Conservation (phyloP, 129 eudicot genomes). For the Lactuca saligna region DNA sequence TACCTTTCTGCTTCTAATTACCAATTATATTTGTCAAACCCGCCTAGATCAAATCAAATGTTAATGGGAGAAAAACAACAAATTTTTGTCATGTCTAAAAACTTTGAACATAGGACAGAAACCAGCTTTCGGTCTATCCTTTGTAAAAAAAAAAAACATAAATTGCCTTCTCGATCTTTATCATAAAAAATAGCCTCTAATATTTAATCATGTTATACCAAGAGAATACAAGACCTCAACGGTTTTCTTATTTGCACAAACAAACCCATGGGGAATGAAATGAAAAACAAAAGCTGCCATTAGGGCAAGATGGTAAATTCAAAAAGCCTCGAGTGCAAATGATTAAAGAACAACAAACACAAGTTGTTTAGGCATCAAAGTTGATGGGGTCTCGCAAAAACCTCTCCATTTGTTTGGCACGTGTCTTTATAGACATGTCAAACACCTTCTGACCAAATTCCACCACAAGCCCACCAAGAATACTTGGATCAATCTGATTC, state of each 20-base stretch:
- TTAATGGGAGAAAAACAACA: neutral
- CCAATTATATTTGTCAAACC: too few species aligned
- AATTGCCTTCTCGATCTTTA: too few species aligned
- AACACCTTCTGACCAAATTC: conserved; percentile 77
- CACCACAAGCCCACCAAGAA: conserved; percentile 88
- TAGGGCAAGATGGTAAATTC: conserved; percentile 2
- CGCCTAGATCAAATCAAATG: conserved; percentile 11
- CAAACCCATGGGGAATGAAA: conserved; percentile 6
- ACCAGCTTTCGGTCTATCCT: too few species aligned
- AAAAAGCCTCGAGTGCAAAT: neutral
- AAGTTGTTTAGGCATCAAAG: conserved; percentile 29
- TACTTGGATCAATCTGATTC: conserved; percentile 76
- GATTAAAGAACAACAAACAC: conserved; percentile 2
- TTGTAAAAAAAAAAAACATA: too few species aligned
- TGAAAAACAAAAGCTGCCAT: neutral
- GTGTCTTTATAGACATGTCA: conserved; percentile 83
- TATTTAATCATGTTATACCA: conserved; percentile 22
- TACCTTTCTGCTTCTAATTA: too few species aligned
- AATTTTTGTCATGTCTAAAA: too few species aligned
- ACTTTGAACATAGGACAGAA: too few species aligned
- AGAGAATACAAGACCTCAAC: conserved; percentile 10
- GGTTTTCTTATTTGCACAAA: conserved; percentile 39
- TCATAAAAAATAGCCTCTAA: neutral
- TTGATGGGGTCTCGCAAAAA: conserved; percentile 79
- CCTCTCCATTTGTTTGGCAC: conserved; percentile 92